Evolutionary conservation across 345 rosid genomes (phyloP).

Genomic region (Clausena lansium): DNA sequence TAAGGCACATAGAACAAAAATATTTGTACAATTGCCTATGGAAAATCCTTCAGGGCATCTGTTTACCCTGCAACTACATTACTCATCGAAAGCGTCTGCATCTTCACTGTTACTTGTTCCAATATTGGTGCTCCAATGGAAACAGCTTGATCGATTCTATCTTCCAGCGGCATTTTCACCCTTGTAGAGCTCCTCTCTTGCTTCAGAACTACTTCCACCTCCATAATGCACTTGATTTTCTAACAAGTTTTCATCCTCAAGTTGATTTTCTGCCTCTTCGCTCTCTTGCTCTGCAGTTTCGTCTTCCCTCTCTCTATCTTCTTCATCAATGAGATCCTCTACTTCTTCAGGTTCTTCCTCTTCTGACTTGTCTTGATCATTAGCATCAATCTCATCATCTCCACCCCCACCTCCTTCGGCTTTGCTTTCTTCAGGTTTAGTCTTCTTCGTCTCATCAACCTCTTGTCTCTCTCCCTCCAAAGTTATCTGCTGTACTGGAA

Average conservation of each 20-base stretch:
- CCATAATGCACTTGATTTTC: conserved; percentile 18
- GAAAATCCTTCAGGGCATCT: neutral
- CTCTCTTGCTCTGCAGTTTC: conserved; percentile 29
- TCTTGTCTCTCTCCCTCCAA: conserved; percentile 7
- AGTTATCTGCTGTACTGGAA: conserved; percentile 8
- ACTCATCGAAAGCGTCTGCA: neutral
- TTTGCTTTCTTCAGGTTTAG: conserved; percentile 27
- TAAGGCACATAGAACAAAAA: neutral
- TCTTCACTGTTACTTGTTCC: neutral
- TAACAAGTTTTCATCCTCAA: conserved; percentile 18
- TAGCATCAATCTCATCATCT: conserved; percentile 49
- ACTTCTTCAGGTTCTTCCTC: conserved; percentile 50
- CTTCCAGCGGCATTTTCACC: conserved; percentile 22
- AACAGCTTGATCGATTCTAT: neutral
- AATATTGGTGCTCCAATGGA: neutral
- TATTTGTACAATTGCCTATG: conserved; percentile 20
- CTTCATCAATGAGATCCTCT: conserved; percentile 62
- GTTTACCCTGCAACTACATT: too few relatives aligned
- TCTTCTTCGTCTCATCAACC: conserved; percentile 32
- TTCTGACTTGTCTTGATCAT: conserved; percentile 41
- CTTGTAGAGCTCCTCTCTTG: conserved; percentile 26
- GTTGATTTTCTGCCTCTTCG: conserved; percentile 20
- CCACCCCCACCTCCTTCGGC: conserved; percentile 42
- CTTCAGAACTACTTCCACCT: conserved; percentile 4
- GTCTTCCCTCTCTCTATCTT: conserved; percentile 44